Evolutionary conservation across 2,329 filamentous ascomycete genomes (phyloP).

Genomic region (Rhinocladiella similis): DNA sequence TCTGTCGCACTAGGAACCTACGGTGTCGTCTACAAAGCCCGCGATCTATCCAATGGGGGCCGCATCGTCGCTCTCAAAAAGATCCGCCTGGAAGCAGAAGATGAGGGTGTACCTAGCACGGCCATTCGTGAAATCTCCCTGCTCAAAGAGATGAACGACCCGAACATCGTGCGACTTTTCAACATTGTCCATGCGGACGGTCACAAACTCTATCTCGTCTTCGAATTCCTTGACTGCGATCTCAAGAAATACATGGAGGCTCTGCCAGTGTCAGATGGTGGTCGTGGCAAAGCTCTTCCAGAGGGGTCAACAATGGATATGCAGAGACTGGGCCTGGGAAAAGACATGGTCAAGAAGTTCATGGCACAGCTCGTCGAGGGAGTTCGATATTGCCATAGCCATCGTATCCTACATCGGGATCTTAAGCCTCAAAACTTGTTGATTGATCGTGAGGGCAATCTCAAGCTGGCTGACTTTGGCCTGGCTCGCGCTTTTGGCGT

Average conservation of each 20-base stretch:
- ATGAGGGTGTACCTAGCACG: constrained; percentile 89
- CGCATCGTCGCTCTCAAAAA: constrained; percentile 93
- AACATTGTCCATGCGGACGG: constrained; percentile 95
- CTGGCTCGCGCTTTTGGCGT: constrained; percentile 88
- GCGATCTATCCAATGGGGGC: constrained; percentile 76
- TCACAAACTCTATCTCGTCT: constrained; percentile 91
- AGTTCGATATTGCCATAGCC: constrained; percentile 83
- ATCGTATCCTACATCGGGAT: constrained; percentile 83
- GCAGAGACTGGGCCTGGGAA: constrained; percentile 69
- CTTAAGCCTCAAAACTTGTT: constrained; percentile 89
- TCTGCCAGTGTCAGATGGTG: constrained; percentile 78
- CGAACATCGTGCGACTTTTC: constrained; percentile 81
- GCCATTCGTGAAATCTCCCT: constrained; percentile 93
- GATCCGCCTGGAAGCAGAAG: constrained; percentile 91
- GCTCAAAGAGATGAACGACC: constrained; percentile 90
- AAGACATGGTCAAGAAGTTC: constrained; percentile 86
- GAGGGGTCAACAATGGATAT: constrained; percentile 69
- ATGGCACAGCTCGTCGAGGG: constrained; percentile 86
- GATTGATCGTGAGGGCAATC: constrained; percentile 81
- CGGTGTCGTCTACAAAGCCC: constrained; percentile 92
- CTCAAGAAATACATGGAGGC: constrained; percentile 97
- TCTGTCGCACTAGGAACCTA: constrained; percentile 68
- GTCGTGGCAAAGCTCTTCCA: constrained; percentile 79
- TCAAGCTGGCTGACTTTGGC: constrained; percentile 89
- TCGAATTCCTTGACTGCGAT: constrained; percentile 87